Conservation (phyloP, 192 early-diverging fungal genomes). For the Obelidium mucronatum region DNA sequence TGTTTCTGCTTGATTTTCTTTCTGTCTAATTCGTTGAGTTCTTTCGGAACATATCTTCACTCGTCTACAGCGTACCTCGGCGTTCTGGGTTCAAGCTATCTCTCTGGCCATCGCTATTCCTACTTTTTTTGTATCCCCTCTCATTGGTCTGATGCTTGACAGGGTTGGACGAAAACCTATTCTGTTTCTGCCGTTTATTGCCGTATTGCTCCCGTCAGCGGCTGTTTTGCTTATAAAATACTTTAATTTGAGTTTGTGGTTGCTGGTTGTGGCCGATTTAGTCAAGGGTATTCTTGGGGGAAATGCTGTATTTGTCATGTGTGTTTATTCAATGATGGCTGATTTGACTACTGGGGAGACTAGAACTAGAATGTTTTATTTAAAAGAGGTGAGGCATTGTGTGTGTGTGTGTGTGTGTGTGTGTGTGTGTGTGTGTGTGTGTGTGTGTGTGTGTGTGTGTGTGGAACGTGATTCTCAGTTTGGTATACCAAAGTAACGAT, state of each 20-base stretch:
- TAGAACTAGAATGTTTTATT: conserved; percentile 41
- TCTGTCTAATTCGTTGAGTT: background rate
- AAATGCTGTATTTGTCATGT: conserved; percentile 41
- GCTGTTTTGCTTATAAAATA: conserved; percentile 6
- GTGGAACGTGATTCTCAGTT: too few relatives aligned
- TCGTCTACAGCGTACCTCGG: conserved; percentile 40
- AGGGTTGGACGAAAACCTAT: conserved; percentile 46
- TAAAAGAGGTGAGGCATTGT: conserved; percentile 43
- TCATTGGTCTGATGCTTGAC: conserved; percentile 47
- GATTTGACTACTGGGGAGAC: conserved; percentile 40
- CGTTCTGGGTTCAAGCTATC: conserved; percentile 44
- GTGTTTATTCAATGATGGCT: conserved; percentile 45
- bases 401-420: too few relatives aligned
- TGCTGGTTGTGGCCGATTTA: conserved; percentile 33
- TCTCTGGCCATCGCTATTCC: conserved; percentile 42
- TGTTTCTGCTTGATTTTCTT: background rate
- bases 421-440: too few relatives aligned
- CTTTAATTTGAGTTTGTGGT: background rate
- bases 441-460: too few relatives aligned
- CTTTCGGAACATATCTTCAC: too few relatives aligned
- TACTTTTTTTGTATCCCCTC: conserved; percentile 44
- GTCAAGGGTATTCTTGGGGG: conserved; percentile 48
- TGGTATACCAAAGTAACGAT: background rate
- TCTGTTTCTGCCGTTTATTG: conserved; percentile 30
- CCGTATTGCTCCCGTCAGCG: conserved; percentile 17